phyloP scores from a whole-genome alignment of 1,284 basidiomycete genomes.

The Phlebopus sp. region DNA sequence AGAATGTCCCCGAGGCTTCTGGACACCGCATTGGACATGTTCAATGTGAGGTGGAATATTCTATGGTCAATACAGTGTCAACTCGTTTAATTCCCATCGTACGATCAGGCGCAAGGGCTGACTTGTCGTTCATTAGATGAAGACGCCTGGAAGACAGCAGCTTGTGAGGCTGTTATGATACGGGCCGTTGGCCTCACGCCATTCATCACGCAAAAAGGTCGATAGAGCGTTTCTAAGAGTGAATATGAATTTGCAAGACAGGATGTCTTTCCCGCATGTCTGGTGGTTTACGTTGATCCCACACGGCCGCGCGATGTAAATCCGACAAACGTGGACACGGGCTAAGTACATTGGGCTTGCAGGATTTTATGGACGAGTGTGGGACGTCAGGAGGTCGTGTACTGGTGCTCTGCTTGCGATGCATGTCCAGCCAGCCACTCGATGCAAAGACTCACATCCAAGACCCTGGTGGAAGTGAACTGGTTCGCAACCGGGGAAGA shows the following conservation, averaged over 20 bases:
- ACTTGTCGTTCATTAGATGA: slow-evolving; percentile 21
- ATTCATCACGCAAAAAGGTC: slow-evolving; percentile 8
- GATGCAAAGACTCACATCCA: slow-evolving; percentile 3
- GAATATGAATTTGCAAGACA: slow-evolving; percentile 18
- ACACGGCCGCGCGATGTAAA: slow-evolving; percentile 20
- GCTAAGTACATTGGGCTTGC: not conserved
- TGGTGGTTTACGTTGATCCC: slow-evolving; percentile 31
- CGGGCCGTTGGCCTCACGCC: slow-evolving; percentile 10
- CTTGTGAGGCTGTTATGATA: slow-evolving; percentile 12
- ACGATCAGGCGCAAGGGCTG: slow-evolving; percentile 16
- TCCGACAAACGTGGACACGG: slow-evolving; percentile 20
- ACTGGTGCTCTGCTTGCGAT: too few species aligned
- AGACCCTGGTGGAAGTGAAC: slow-evolving; percentile 16
- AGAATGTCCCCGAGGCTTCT: slow-evolving; percentile 8
- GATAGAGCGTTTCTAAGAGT: slow-evolving; percentile 13
- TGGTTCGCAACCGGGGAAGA: slow-evolving; percentile 16
- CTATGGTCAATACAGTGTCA: slow-evolving; percentile 16
- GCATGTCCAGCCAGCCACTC: not conserved
- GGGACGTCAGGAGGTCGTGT: too few species aligned
- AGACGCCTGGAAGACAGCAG: slow-evolving; percentile 5
- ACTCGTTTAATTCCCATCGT: slow-evolving; percentile 22
- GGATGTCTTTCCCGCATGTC: slow-evolving; percentile 16
- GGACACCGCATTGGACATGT: slow-evolving; percentile 7
- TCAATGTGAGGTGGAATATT: slow-evolving; percentile 18
- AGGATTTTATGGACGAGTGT: too few species aligned